Evolutionary conservation across 495 filamentous ascomycete genomes (phyloP).

Genomic region (Xylaria grammica): DNA sequence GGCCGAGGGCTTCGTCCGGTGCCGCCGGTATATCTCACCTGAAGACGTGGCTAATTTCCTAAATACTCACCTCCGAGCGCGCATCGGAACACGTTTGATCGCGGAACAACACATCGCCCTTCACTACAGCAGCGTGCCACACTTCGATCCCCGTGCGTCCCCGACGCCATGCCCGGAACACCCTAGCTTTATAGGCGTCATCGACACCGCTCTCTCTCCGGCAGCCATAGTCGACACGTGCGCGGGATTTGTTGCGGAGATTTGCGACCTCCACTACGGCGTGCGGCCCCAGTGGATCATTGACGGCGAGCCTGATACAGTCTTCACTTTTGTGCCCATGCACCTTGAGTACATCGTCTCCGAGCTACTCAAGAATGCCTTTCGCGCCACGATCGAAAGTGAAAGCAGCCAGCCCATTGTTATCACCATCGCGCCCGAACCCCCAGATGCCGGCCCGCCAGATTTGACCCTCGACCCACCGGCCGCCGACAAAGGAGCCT

Average conservation of each 20-base stretch:
- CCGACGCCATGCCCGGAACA: constrained; percentile 55
- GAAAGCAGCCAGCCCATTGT: constrained; percentile 72
- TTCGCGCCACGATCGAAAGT: constrained; percentile 87
- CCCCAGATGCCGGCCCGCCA: constrained; percentile 49
- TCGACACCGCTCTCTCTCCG: constrained; percentile 88
- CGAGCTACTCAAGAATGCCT: constrained; percentile 95
- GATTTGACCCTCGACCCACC: constrained; percentile 76
- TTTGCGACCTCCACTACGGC: constrained; percentile 95
- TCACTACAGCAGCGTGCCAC: constrained; percentile 79
- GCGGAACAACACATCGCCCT: constrained; percentile 97
- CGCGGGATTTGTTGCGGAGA: constrained; percentile 88
- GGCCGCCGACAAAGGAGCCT: constrained; percentile 58
- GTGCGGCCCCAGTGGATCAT: constrained; percentile 82
- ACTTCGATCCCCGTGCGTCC: constrained; percentile 54
- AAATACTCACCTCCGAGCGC: constrained; percentile 89
- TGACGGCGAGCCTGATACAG: constrained; percentile 78
- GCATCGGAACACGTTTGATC: constrained; percentile 92
- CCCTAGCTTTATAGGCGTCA: constrained; percentile 89
- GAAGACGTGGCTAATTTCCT: constrained; percentile 85
- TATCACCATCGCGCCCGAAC: constrained; percentile 89
- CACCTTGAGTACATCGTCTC: constrained; percentile 97
- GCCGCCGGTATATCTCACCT: constrained; percentile 80
- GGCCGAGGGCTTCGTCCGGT: constrained; percentile 90
- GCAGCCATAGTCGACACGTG: constrained; percentile 79
- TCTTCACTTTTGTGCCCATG: constrained; percentile 89